phyloP scores from a whole-genome alignment of 176 grass and related monocot genomes.

The Bothriochloa decipiens region DNA sequence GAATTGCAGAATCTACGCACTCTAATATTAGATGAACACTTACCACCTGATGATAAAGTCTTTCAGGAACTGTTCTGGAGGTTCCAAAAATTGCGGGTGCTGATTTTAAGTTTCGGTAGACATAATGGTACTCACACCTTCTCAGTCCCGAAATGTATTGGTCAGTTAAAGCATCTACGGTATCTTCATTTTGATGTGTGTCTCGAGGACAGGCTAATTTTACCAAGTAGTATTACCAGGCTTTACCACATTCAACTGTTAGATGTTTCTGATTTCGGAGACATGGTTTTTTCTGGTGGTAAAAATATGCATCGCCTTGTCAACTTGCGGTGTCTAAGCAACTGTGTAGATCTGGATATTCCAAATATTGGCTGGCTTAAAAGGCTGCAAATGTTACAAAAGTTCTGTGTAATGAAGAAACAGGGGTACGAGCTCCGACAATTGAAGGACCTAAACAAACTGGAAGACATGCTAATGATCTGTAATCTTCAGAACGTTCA shows the following conservation, averaged over 20 bases:
- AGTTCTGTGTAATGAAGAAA: neutral
- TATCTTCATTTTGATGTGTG: neutral
- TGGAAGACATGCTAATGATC: too few species aligned
- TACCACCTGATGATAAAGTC: neutral
- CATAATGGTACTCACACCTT: neutral
- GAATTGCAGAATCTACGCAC: too few species aligned
- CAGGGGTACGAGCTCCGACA: too few species aligned
- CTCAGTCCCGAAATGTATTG: conserved; percentile 3
- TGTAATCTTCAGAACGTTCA: neutral
- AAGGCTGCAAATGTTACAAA: neutral
- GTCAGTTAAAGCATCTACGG: conserved; percentile 33
- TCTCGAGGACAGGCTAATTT: neutral
- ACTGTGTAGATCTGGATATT: neutral
- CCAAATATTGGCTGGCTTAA: conserved; percentile 7
- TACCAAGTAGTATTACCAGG: neutral
- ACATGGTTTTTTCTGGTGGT: too few species aligned
- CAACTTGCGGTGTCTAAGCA: too few species aligned
- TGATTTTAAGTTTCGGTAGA: neutral
- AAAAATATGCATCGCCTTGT: too few species aligned
- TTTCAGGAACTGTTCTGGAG: conserved; percentile 13
- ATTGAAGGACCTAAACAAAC: too few species aligned
- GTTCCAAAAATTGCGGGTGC: neutral
- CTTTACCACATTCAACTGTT: conserved; percentile 12
- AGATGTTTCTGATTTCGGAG: neutral
- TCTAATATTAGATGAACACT: too few species aligned